A percentile compares a stretch with the other conserved stretches of the same genome.
Evolutionary conservation across 805 yeast species (phyloP).

Genomic region (Zygosaccharomyces rouxii): DNA sequence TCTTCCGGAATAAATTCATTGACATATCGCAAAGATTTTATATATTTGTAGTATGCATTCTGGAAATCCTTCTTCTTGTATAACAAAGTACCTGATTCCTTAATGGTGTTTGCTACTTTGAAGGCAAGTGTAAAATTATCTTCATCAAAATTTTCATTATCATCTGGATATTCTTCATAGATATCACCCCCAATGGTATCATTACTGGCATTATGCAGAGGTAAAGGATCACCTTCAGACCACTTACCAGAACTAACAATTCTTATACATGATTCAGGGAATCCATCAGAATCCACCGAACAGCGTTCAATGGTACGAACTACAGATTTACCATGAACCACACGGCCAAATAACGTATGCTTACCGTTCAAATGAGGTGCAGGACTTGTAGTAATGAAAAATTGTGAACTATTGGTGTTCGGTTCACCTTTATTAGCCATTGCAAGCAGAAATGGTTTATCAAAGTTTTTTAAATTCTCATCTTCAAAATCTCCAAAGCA

Average conservation of each 20-base stretch:
- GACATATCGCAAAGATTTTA: constrained; percentile 61
- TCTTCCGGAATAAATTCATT: constrained; percentile 69
- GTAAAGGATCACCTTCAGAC: constrained; percentile 48
- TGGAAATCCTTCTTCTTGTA: constrained; percentile 49
- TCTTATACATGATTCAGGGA: constrained; percentile 39
- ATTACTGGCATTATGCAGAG: constrained; percentile 60
- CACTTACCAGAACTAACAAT: constrained; percentile 62
- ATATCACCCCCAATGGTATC: constrained; percentile 61
- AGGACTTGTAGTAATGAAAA: constrained; percentile 65
- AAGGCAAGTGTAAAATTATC: constrained; percentile 52
- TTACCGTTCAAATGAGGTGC: constrained; percentile 72
- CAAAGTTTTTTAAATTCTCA: constrained; percentile 48
- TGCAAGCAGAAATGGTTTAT: constrained; percentile 49
- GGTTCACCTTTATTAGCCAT: constrained; percentile 57
- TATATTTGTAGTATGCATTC: constrained; percentile 59
- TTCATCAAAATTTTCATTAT: constrained; percentile 54
- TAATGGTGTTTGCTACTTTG: constrained; percentile 51
- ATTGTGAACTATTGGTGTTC: constrained; percentile 57
- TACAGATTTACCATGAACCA: constrained; percentile 62
- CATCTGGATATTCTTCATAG: constrained; percentile 76
- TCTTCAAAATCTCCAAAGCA: constrained; percentile 45
- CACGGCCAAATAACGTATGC: constrained; percentile 74
- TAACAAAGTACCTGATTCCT: constrained; percentile 60
- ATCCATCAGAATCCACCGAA: constrained; percentile 42
- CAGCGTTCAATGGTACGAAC: constrained; percentile 60